These are phyloP conservation scores for Aquilaria sinensis DNA, from an alignment of 345 rosid genomes.

Conservation along the genomic window DNA sequence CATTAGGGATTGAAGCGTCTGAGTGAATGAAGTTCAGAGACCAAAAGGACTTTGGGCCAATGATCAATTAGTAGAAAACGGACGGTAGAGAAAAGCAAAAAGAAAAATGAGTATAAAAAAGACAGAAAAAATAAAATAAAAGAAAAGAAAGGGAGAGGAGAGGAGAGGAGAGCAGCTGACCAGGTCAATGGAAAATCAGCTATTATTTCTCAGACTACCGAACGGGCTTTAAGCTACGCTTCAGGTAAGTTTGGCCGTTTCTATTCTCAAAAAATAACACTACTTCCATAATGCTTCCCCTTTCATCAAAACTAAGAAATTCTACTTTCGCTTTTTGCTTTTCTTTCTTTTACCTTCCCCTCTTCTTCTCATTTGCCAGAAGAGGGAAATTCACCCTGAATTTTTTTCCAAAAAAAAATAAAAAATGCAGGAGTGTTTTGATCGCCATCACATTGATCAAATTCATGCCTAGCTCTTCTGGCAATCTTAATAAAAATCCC, in stretches of 20 bases:
- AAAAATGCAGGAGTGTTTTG: no score
- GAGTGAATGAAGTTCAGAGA: no score
- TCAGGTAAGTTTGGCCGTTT: constrained; percentile 10
- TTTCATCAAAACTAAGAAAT: constrained; percentile 16
- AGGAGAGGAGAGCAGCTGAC: background rate
- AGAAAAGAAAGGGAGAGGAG: no score
- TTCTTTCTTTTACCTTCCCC: constrained; percentile 14
- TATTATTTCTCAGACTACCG: background rate
- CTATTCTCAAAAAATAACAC: constrained; percentile 14
- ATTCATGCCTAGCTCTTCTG: background rate
- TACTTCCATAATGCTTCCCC: constrained; percentile 1
- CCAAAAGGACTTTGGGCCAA: no score
- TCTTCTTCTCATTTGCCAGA: constrained; percentile 18
- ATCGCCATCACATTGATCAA: no score
- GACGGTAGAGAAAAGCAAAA: no score
- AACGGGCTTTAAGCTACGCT: background rate
- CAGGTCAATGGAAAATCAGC: background rate
- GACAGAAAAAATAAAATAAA: no score
- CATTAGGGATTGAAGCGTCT: no score
- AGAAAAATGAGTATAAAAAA: no score
- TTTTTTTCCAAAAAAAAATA: no score
- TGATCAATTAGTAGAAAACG: no score
- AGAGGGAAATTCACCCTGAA: constrained; percentile 14
- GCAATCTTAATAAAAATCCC: background rate
- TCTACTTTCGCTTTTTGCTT: constrained; percentile 8